A percentile compares a stretch with the other conserved stretches of the same genome.
phyloP scores from a whole-genome alignment of 345 rosid genomes.

The Eucalyptus globulus region DNA sequence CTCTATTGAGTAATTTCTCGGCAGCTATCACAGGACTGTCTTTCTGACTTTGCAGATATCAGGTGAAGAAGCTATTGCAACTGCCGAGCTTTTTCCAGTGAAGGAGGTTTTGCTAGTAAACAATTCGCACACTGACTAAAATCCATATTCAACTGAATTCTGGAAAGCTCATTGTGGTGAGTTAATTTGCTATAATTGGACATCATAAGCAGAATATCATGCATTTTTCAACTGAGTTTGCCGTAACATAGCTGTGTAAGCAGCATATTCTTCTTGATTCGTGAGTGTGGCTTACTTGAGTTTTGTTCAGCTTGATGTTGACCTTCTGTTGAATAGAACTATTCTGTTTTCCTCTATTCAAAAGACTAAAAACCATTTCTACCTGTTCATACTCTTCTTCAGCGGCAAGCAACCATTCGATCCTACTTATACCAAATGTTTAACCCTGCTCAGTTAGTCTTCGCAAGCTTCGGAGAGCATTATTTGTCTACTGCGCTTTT shows the following conservation, averaged over 20 bases:
- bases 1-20: not conserved
- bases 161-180: conserved; percentile 55
- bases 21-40: not conserved
- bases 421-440: not conserved
- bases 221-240: not conserved
- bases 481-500: conserved; percentile 16
- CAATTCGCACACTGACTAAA: not conserved
- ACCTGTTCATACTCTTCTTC: not conserved
- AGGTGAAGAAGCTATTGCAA: conserved; percentile 70
- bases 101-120: conserved; percentile 80
- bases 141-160: conserved; percentile 6
- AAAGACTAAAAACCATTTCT: not conserved
- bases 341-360: not conserved
- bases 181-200: not conserved
- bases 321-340: not conserved
- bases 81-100: conserved; percentile 54
- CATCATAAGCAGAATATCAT: not conserved
- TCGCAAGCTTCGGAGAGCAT: conserved; percentile 21
- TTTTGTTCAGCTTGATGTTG: not conserved
- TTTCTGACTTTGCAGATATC: conserved; percentile 25
- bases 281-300: not conserved
- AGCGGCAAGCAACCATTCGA: not conserved
- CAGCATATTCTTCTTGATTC: not conserved
- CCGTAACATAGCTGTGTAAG: not conserved
- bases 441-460: not conserved